Evolutionary conservation across 1,139 yeast genomes (phyloP).

Genomic region (Debaryomycetaceae sp.): DNA sequence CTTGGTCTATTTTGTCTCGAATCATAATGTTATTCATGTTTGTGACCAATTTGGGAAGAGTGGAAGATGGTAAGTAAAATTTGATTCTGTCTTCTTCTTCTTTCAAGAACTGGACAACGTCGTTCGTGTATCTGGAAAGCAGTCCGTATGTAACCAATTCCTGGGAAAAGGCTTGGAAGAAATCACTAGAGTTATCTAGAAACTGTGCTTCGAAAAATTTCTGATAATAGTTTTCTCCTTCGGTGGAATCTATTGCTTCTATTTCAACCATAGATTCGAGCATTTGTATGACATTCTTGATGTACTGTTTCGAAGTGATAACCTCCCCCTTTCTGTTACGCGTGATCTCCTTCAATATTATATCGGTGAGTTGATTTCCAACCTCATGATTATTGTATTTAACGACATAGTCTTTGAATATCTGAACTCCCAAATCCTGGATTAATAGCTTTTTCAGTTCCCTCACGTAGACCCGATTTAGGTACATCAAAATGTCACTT

Average conservation of each 20-base stretch:
- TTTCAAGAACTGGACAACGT: conserved; percentile 46
- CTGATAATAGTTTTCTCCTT: conserved; percentile 56
- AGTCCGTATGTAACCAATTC: conserved; percentile 33
- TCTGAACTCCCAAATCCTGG: conserved; percentile 70
- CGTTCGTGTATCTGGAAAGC: conserved; percentile 56
- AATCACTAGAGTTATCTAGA: conserved; percentile 51
- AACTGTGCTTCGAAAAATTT: conserved; percentile 67
- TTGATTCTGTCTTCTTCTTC: conserved; percentile 60
- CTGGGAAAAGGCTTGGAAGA: conserved; percentile 48
- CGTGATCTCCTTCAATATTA: conserved; percentile 56
- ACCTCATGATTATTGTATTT: conserved; percentile 45
- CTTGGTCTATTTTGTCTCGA: conserved; percentile 50
- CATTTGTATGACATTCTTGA: conserved; percentile 66
- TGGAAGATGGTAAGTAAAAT: conserved; percentile 51
- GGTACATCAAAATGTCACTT: conserved; percentile 83
- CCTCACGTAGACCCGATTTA: conserved; percentile 79
- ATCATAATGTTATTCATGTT: conserved; percentile 64
- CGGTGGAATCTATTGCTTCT: conserved; percentile 29
- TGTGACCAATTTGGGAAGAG: conserved; percentile 51
- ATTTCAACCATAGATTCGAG: conserved; percentile 53
- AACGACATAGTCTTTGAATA: conserved; percentile 48
- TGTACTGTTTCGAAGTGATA: conserved; percentile 54
- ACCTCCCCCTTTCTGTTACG: conserved; percentile 58
- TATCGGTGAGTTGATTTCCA: conserved; percentile 47
- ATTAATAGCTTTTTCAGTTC: conserved; percentile 65